phyloP scores from a whole-genome alignment of 305 asterid genomes.

The Fraxinus ornus region DNA sequence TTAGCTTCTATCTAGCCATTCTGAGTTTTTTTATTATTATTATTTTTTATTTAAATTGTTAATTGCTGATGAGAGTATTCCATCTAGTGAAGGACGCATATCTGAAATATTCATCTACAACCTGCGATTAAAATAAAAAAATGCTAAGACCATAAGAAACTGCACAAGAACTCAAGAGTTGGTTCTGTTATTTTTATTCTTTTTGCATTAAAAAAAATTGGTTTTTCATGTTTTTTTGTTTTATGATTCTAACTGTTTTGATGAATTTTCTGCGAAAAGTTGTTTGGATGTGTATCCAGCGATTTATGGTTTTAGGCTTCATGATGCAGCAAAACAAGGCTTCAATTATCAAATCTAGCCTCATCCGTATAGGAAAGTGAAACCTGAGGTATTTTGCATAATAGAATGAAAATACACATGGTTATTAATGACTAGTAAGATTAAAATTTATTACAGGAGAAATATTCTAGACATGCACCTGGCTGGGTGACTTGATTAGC shows the following conservation, averaged over 20 bases:
- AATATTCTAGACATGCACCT: neutral
- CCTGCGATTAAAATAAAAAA: neutral
- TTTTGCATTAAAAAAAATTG: neutral
- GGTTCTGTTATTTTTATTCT: neutral
- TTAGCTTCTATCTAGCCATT: neutral
- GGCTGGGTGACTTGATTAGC: neutral
- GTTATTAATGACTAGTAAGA: neutral
- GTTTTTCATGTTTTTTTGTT: neutral
- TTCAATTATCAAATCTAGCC: neutral
- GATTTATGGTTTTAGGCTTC: neutral
- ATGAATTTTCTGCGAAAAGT: neutral
- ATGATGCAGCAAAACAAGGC: neutral
- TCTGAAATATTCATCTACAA: slow-evolving; percentile 2
- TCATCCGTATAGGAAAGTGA: neutral
- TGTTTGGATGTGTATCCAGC: neutral
- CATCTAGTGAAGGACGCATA: neutral
- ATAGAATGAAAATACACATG: neutral
- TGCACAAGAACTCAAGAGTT: neutral
- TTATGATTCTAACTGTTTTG: neutral
- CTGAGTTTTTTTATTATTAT: neutral
- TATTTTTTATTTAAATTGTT: neutral
- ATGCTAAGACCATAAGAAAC: neutral
- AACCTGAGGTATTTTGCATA: neutral
- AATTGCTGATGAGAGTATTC: slow-evolving; percentile 3
- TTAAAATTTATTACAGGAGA: neutral